These are phyloP conservation scores for Phanerochaete sordida DNA, from an alignment of 768 basidiomycete genomes.

Conservation along the genomic window DNA sequence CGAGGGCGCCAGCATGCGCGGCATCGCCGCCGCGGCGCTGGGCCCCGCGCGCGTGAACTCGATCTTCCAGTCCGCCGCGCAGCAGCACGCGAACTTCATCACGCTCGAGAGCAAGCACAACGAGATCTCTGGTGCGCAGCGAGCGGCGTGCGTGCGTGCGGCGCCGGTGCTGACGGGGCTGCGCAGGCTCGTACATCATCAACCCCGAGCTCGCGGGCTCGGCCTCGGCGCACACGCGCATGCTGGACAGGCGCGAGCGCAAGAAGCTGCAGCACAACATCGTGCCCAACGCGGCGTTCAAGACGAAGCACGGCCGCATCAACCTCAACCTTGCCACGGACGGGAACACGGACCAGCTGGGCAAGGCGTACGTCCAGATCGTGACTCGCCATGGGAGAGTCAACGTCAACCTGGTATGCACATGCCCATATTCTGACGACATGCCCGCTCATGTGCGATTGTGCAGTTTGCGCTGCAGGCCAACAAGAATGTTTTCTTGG, in stretches of 20 bases:
- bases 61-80: conserved; percentile 16
- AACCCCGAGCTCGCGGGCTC: conserved; percentile 12
- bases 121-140: conserved; percentile 18
- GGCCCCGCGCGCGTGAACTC: conserved; percentile 4
- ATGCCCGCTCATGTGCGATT: neutral
- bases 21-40: neutral
- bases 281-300: conserved; percentile 19
- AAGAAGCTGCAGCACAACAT: conserved; percentile 13
- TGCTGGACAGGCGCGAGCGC: neutral
- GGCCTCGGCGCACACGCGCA: neutral
- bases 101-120: conserved; percentile 22
- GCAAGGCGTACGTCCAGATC: conserved; percentile 13
- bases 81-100: conserved; percentile 24
- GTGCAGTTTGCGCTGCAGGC: conserved; percentile 13
- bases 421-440: neutral
- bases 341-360: neutral
- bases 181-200: conserved; percentile 9
- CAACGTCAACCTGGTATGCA: conserved; percentile 20
- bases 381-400: conserved; percentile 19
- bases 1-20: conserved; percentile 3
- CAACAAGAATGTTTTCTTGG: conserved; percentile 14
- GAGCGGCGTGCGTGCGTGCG: too few relatives aligned
- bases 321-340: conserved; percentile 21
- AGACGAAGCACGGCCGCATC: conserved; percentile 21
- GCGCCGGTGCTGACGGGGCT: neutral